These are phyloP conservation scores for Aspergillus ruber DNA, from an alignment of 2,329 filamentous ascomycete genomes.

Conservation along the genomic window DNA sequence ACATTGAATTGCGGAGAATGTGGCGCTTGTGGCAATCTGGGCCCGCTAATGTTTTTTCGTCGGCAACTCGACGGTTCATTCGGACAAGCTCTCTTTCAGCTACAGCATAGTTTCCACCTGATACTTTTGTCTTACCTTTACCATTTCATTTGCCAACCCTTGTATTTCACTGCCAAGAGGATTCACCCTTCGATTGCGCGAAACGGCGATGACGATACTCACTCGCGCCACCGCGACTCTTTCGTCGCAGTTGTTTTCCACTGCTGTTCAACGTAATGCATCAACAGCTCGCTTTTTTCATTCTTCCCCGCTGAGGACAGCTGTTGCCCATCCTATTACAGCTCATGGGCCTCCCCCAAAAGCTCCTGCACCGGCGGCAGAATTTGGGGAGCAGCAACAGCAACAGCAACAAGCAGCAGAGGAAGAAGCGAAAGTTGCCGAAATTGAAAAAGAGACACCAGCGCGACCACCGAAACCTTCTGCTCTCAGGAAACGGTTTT, in stretches of 20 bases:
- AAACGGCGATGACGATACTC: conserved; percentile 15
- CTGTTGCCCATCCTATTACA: conserved; percentile 53
- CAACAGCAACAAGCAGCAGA: conserved; percentile 34
- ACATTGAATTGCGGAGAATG: neutral
- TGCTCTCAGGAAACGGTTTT: conserved; percentile 68
- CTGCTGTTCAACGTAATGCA: conserved; percentile 9
- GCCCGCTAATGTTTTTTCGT: neutral
- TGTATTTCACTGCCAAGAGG: conserved; percentile 5
- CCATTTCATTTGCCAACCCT: conserved; percentile 1
- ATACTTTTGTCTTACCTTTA: conserved; percentile 1
- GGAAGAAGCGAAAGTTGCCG: conserved; percentile 37
- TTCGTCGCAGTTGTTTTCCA: conserved; percentile 13
- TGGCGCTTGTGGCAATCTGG: conserved; percentile 3
- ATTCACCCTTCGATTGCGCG: conserved; percentile 6
- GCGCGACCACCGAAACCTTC: conserved; percentile 26
- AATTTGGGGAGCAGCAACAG: conserved; percentile 35
- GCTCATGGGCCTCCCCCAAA: conserved; percentile 55
- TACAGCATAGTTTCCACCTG: neutral
- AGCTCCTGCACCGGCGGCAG: conserved; percentile 47
- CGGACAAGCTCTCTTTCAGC: conserved; percentile 1
- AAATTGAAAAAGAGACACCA: conserved; percentile 4
- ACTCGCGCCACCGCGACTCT: conserved; percentile 15
- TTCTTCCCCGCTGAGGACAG: conserved; percentile 34
- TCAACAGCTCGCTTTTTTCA: conserved; percentile 26
- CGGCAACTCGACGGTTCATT: neutral